phyloP scores from a whole-genome alignment of 768 basidiomycete genomes.

The Tricholoma sp. region DNA sequence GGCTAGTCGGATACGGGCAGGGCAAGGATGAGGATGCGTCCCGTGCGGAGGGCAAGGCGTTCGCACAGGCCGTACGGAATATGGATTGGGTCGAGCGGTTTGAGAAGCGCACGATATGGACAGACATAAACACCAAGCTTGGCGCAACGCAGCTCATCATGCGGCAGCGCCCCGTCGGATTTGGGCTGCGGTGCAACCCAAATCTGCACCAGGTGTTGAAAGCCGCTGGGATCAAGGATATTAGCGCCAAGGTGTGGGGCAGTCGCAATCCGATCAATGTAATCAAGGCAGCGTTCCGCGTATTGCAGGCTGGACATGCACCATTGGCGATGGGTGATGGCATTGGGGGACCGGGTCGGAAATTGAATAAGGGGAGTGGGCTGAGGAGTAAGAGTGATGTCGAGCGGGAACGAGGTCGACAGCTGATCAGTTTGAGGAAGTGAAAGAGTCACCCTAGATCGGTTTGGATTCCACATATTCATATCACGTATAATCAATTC shows the following conservation, averaged over 20 bases:
- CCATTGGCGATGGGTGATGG: slow-evolving; percentile 82
- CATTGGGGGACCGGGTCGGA: slow-evolving; percentile 63
- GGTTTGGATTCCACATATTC: not conserved
- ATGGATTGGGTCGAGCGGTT: slow-evolving; percentile 95
- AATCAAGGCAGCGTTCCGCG: slow-evolving; percentile 76
- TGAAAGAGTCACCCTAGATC: slow-evolving; percentile 11
- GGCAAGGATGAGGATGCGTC: slow-evolving; percentile 62
- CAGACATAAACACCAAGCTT: slow-evolving; percentile 79
- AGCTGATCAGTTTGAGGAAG: slow-evolving; percentile 60
- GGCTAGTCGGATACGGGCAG: slow-evolving; percentile 78
- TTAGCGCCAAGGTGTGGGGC: slow-evolving; percentile 93
- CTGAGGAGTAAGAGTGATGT: slow-evolving; percentile 62
- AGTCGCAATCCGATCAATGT: slow-evolving; percentile 83
- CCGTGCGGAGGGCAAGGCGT: slow-evolving; percentile 53
- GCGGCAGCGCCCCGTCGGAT: slow-evolving; percentile 81
- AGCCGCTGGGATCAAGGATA: slow-evolving; percentile 92
- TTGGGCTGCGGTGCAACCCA: slow-evolving; percentile 88
- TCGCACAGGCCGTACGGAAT: slow-evolving; percentile 67
- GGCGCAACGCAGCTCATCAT: slow-evolving; percentile 78
- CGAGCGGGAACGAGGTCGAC: slow-evolving; percentile 80
- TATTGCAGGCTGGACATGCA: slow-evolving; percentile 82
- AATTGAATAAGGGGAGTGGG: slow-evolving; percentile 71
- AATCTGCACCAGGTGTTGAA: slow-evolving; percentile 85
- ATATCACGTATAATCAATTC: not conserved
- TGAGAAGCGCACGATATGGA: slow-evolving; percentile 93